Conservation (phyloP, 495 filamentous ascomycete genomes). For the Eremomyces bilateralis region DNA sequence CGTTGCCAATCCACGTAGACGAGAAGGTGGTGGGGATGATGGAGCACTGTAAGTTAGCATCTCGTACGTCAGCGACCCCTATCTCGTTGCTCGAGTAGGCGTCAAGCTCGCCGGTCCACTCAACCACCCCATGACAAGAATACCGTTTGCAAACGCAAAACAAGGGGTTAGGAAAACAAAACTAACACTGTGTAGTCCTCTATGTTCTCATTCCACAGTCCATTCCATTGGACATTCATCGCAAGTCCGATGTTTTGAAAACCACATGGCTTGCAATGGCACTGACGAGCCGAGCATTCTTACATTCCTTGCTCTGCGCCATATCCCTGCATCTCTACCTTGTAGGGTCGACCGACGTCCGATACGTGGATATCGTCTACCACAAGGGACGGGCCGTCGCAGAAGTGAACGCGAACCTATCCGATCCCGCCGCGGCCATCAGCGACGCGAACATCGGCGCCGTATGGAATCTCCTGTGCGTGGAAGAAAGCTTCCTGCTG, state of each 20-base stretch:
- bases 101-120: no score
- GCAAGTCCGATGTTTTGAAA: conserved; percentile 12
- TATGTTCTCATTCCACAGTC: conserved; percentile 4
- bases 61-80: no score
- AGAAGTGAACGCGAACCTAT: conserved; percentile 12
- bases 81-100: no score
- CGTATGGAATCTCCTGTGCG: conserved; percentile 13
- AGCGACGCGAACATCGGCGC: conserved; percentile 15
- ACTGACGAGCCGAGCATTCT: conserved; percentile 11
- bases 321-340: conserved; percentile 12
- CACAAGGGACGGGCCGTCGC: conserved; percentile 12
- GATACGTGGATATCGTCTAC: conserved; percentile 11
- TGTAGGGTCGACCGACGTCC: conserved; percentile 7
- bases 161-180: neutral
- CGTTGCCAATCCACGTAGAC: no score
- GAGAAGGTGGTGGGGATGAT: no score
- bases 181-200: neutral
- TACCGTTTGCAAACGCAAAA: neutral
- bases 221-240: conserved; percentile 13
- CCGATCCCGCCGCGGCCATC: conserved; percentile 9
- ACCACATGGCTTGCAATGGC: conserved; percentile 14
- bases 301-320: conserved; percentile 15
- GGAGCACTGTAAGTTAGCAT: no score
- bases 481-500: conserved; percentile 13
- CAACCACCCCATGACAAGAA: no score